A percentile compares a stretch with the other conserved stretches of the same genome.
These are phyloP conservation scores for Beverwykella pulmonaria DNA, from an alignment of 495 filamentous ascomycete species.

Conservation along the genomic window DNA sequence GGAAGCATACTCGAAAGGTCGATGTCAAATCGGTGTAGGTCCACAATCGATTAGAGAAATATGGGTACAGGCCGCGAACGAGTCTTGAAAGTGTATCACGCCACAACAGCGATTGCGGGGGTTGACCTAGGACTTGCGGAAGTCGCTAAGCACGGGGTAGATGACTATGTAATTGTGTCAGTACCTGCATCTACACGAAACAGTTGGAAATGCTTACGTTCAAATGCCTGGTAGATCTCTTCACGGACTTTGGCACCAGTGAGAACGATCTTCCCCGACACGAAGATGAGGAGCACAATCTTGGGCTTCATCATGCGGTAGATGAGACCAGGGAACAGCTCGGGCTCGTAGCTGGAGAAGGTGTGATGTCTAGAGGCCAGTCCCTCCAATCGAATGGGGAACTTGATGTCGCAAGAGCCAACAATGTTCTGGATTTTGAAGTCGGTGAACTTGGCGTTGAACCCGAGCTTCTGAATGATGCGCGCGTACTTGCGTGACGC, in stretches of 20 bases:
- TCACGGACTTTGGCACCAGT: slow-evolving; percentile 98
- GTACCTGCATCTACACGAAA: background rate
- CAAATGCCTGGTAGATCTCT: slow-evolving; percentile 98
- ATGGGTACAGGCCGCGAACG: slow-evolving; percentile 3
- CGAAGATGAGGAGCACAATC: slow-evolving; percentile 98
- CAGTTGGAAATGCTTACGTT: slow-evolving; percentile 49
- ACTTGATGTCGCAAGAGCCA: slow-evolving; percentile 98
- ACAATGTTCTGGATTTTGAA: slow-evolving; percentile 99
- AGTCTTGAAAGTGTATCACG: background rate
- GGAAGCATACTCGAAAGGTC: background rate
- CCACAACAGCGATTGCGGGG: background rate
- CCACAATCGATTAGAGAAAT: background rate
- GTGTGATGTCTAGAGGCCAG: slow-evolving; percentile 95
- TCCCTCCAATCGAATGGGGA: slow-evolving; percentile 96
- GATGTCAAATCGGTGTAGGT: background rate
- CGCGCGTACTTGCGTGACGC: slow-evolving; percentile 97
- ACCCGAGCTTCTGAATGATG: slow-evolving; percentile 99
- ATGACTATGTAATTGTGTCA: slow-evolving; percentile 59
- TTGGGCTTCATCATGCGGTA: slow-evolving; percentile 99
- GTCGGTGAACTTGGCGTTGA: slow-evolving; percentile 99
- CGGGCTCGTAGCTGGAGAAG: slow-evolving; percentile 98
- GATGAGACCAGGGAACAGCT: slow-evolving; percentile 98
- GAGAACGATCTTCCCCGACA: slow-evolving; percentile 97
- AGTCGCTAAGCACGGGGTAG: slow-evolving; percentile 87
- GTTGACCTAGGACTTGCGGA: slow-evolving; percentile 47